phyloP scores from a whole-genome alignment of 305 asterid species.

The Striga hermonthica region DNA sequence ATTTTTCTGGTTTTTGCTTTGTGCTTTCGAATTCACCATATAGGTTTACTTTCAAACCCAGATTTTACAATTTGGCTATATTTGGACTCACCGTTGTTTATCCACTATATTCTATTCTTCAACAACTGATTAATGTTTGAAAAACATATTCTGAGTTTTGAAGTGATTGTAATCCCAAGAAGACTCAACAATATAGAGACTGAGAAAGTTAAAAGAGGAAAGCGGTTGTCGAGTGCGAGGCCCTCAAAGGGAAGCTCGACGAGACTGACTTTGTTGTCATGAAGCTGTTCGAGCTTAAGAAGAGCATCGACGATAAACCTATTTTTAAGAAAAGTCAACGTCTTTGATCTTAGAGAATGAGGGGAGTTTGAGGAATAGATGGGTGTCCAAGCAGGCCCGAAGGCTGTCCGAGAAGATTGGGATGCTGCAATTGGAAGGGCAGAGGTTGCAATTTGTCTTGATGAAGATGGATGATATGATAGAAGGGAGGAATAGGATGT shows the following conservation, averaged over 20 bases:
- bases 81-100: too few species aligned
- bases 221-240: slow-evolving; percentile 73
- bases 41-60: too few species aligned
- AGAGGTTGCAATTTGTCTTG: slow-evolving; percentile 77
- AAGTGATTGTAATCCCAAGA: too few species aligned
- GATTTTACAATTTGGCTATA: too few species aligned
- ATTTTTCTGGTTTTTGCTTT: too few species aligned
- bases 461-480: slow-evolving; percentile 63
- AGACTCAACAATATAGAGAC: too few species aligned
- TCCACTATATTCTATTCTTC: too few species aligned
- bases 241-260: slow-evolving; percentile 67
- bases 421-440: slow-evolving; percentile 84
- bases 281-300: slow-evolving; percentile 75
- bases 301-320: slow-evolving; percentile 54
- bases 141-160: too few species aligned
- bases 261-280: slow-evolving; percentile 69
- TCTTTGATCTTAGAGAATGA: slow-evolving; percentile 68
- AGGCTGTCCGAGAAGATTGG: slow-evolving; percentile 85
- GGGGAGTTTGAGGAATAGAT: slow-evolving; percentile 48
- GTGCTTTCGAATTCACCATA: too few species aligned
- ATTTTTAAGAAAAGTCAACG: slow-evolving; percentile 42
- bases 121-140: too few species aligned
- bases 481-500: too few species aligned
- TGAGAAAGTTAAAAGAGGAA: slow-evolving; percentile 72
- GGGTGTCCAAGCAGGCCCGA: slow-evolving; percentile 67